These are phyloP conservation scores for Dendrocalamus latiflorus DNA, from an alignment of 202 grass and related monocot genomes.

Conservation along the genomic window DNA sequence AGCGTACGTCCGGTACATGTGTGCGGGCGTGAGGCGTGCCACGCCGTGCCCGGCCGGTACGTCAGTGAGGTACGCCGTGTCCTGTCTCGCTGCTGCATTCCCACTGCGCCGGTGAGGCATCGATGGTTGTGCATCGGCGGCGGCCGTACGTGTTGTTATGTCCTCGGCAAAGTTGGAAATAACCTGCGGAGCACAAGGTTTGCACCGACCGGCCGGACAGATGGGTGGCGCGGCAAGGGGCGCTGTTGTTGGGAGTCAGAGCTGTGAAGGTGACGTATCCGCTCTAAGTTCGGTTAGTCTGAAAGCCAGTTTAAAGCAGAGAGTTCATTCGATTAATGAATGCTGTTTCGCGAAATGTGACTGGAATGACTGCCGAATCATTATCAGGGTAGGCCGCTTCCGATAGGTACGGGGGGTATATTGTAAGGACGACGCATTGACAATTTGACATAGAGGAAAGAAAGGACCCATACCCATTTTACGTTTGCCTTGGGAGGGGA, in stretches of 20 bases:
- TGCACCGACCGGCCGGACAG: neutral
- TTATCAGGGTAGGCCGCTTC: too few species aligned
- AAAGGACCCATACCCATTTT: neutral
- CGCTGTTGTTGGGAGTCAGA: neutral
- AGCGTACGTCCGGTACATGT: neutral
- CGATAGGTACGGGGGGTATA: neutral
- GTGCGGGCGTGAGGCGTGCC: neutral
- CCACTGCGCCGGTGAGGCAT: neutral
- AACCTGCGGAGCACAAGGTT: neutral
- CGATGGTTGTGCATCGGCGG: neutral
- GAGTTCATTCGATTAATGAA: neutral
- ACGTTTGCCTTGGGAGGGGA: too few species aligned
- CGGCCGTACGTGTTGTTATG: neutral
- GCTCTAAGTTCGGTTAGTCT: neutral
- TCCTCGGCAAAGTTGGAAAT: neutral
- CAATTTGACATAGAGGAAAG: neutral
- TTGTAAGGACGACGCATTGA: neutral
- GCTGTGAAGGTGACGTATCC: neutral
- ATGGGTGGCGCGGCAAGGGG: neutral
- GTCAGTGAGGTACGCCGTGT: too few species aligned
- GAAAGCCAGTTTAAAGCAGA: neutral
- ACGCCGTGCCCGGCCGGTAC: neutral
- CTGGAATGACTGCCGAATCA: too few species aligned
- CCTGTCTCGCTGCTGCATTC: too few species aligned
- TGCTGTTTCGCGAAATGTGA: too few species aligned